phyloP scores from a whole-genome alignment of 2,329 filamentous ascomycete genomes.

The Ramularia endophylla region DNA sequence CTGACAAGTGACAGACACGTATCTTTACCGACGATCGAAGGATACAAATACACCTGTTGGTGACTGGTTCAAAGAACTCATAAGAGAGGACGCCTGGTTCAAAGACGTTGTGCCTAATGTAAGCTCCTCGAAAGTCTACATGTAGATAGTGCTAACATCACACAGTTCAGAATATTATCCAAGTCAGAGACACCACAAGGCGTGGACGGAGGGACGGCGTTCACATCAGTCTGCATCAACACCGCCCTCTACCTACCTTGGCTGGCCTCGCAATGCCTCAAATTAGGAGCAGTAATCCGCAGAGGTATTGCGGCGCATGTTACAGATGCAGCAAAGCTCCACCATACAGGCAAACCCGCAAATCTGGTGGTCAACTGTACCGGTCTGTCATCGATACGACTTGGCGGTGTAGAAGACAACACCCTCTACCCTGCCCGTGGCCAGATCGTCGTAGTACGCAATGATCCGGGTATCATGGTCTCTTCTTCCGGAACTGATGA shows the following conservation, averaged over 20 bases:
- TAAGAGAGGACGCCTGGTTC: slow-evolving; percentile 66
- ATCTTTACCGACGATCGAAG: slow-evolving; percentile 55
- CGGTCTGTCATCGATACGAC: slow-evolving; percentile 65
- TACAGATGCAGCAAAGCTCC: slow-evolving; percentile 57
- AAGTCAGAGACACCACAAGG: slow-evolving; percentile 49
- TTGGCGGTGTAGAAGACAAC: slow-evolving; percentile 76
- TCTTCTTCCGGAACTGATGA: slow-evolving; percentile 68
- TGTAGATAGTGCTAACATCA: slow-evolving; percentile 3
- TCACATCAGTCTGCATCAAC: slow-evolving; percentile 88
- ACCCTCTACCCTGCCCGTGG: slow-evolving; percentile 71
- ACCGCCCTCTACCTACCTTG: slow-evolving; percentile 81
- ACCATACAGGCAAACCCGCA: slow-evolving; percentile 53
- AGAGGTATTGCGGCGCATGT: slow-evolving; percentile 56
- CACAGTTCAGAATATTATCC: slow-evolving; percentile 29
- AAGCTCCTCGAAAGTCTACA: slow-evolving; percentile 20
- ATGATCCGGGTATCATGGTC: slow-evolving; percentile 66
- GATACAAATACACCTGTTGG: slow-evolving; percentile 52
- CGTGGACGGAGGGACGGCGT: slow-evolving; percentile 66
- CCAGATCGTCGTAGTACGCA: slow-evolving; percentile 77
- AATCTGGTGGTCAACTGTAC: slow-evolving; percentile 80
- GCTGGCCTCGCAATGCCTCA: slow-evolving; percentile 73
- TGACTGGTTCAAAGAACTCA: slow-evolving; percentile 60
- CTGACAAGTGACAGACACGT: slow-evolving; percentile 34
- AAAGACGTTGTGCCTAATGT: slow-evolving; percentile 63
- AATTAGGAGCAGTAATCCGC: slow-evolving; percentile 57